Percentiles rank a stretch among this genome's conserved stretches.
These are phyloP conservation scores for Eurotiales sp. DNA, from an alignment of 2,329 filamentous ascomycete species.

Conservation along the genomic window DNA sequence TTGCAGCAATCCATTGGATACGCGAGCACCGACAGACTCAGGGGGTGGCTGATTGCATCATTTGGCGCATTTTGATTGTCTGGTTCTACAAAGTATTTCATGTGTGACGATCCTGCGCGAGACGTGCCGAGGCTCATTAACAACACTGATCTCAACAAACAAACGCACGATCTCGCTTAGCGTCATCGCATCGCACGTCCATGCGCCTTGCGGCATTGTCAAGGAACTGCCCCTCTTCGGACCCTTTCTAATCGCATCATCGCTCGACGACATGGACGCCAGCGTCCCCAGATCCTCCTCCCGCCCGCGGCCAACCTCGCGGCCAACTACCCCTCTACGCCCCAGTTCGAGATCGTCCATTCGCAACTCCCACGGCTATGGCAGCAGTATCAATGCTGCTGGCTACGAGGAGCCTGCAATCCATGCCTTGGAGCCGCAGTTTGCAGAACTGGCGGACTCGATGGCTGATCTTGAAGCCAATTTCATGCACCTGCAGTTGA, in stretches of 20 bases:
- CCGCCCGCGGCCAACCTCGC: slow-evolving; percentile 60
- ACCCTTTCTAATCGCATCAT: background rate
- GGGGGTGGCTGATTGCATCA: too few species aligned
- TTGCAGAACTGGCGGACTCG: slow-evolving; percentile 87
- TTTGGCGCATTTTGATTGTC: too few species aligned
- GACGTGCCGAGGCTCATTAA: background rate
- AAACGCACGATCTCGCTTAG: background rate
- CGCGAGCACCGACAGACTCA: too few species aligned
- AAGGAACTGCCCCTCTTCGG: background rate
- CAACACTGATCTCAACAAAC: background rate
- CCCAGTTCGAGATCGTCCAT: slow-evolving; percentile 86
- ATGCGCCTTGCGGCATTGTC: too few species aligned
- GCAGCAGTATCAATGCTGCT: slow-evolving; percentile 28
- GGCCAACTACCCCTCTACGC: slow-evolving; percentile 87
- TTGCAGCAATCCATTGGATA: too few species aligned
- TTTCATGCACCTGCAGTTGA: slow-evolving; percentile 93
- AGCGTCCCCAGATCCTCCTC: slow-evolving; percentile 51
- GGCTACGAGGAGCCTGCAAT: slow-evolving; percentile 58
- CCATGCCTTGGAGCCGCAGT: slow-evolving; percentile 79
- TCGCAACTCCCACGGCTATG: slow-evolving; percentile 66
- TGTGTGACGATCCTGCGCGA: background rate
- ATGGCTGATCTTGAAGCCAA: slow-evolving; percentile 96
- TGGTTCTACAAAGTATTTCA: too few species aligned
- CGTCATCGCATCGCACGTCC: background rate
- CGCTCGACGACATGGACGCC: slow-evolving; percentile 25